phyloP scores from a whole-genome alignment of 2,329 filamentous ascomycete genomes.

The Tolypocladium album region DNA sequence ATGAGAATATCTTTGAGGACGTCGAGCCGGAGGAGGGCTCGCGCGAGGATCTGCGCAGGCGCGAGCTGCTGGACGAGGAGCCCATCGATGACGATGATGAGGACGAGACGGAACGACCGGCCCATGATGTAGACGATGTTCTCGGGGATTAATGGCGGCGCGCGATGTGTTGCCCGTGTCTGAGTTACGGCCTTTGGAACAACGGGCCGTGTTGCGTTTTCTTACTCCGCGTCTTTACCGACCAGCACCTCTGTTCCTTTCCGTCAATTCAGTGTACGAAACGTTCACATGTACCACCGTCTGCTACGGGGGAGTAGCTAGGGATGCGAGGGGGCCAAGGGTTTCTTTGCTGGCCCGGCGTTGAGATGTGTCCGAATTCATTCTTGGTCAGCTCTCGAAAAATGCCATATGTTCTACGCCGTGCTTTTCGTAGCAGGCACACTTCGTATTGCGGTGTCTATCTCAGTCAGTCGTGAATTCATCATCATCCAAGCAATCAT shows the following conservation, averaged over 20 bases:
- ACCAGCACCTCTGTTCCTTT: slow-evolving; percentile 2
- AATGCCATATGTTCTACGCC: background rate
- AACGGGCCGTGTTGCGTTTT: background rate
- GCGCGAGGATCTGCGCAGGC: slow-evolving; percentile 42
- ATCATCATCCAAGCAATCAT: background rate
- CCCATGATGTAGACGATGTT: slow-evolving; percentile 31
- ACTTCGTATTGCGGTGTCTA: background rate
- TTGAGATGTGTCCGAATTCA: background rate
- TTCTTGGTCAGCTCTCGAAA: background rate
- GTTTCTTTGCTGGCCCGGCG: slow-evolving; percentile 6
- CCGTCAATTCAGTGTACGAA: background rate
- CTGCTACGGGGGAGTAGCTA: background rate
- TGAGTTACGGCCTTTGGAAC: background rate
- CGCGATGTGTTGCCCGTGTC: background rate
- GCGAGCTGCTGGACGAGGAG: slow-evolving; percentile 44
- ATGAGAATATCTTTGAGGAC: slow-evolving; percentile 34
- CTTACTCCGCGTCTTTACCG: background rate
- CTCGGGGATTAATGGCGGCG: slow-evolving; percentile 29
- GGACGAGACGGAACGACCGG: slow-evolving; percentile 17
- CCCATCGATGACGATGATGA: slow-evolving; percentile 22
- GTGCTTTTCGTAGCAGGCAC: background rate
- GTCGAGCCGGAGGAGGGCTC: slow-evolving; percentile 48
- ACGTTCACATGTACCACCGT: background rate
- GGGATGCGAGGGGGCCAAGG: slow-evolving; percentile 1
- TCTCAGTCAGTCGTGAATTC: background rate